Evolutionary conservation across 1,139 yeast genomes (phyloP), one percentile per base, ranked within the genome.

Genomic region (Blastobotrys raffinosifermentans): DNA sequence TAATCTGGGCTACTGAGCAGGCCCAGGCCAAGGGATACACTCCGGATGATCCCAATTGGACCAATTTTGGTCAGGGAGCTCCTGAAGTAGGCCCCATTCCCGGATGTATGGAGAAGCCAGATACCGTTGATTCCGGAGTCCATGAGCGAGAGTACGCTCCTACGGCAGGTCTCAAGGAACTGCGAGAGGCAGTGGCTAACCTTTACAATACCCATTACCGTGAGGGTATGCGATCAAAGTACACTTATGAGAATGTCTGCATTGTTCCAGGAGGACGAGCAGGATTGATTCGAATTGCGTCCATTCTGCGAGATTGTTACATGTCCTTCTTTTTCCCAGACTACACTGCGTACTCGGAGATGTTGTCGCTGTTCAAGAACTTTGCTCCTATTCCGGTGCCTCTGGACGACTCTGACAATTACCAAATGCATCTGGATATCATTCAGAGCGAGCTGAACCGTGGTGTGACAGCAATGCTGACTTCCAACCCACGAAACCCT

Each of bases 231-330:
- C 49, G 56, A 16, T 72, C 79, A 23, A 71, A 77, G 56, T 77
- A 77, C 54, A 74, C 82, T 14, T 73, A 73, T 61, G 78, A 75
- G 53, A 77, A 77, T 49, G 82, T 77, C 17, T 76, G 81, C 57
- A 69, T 77, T 48, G 82, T 77, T 2, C 83, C 84, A 6, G 84
- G 84, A 21, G 84, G 84, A 3, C 67, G 84, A 53, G 81, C 82
- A 15, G 84, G 83, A 0, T 61, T 77, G 46, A 77, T 80, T 17
- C 68, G 84, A 57, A 77, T 77, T 48, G 84, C 84, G 18, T 75
- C 82, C 9, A 75, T 77, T 45, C 68, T 77, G 41, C 66, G 73
- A 40, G 82, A 77, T 55, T 66, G 82, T 51, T 77, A 77, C 53
- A 60, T 77, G 40, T 72, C 80, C 14, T 77, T 76, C 57, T 77